Conservation (phyloP, 192 early-diverging fungal genomes). For the Mortierella alpina region DNA sequence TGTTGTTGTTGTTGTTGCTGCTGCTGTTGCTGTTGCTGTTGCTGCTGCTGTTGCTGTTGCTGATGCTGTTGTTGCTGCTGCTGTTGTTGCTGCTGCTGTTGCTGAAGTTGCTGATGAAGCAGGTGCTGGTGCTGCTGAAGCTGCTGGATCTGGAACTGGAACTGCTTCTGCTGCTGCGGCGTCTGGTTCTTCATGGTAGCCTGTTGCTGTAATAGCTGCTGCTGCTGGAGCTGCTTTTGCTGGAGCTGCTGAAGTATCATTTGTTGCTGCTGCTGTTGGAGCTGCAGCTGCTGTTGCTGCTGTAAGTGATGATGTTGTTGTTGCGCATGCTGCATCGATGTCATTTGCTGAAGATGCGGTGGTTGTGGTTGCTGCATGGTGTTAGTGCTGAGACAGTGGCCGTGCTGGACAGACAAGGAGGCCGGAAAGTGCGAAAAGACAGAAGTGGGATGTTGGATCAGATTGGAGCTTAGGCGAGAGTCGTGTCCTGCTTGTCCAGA, state of each 20-base stretch:
- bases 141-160: constrained; percentile 17
- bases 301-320: constrained; percentile 6
- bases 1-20: constrained; percentile 14
- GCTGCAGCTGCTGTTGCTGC: not conserved
- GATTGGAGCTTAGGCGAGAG: too few relatives aligned
- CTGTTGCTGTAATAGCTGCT: constrained; percentile 3
- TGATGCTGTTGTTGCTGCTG: constrained; percentile 20
- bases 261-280: constrained; percentile 1
- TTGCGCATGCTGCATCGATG: not conserved
- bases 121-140: constrained; percentile 26
- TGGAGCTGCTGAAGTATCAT: constrained; percentile 5
- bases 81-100: constrained; percentile 34
- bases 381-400: too few relatives aligned
- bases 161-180: constrained; percentile 20
- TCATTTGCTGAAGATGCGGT: constrained; percentile 3
- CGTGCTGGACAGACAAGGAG: too few relatives aligned
- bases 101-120: constrained; percentile 19
- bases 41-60: constrained; percentile 10
- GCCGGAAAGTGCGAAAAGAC: too few relatives aligned
- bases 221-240: constrained; percentile 13
- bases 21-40: not conserved
- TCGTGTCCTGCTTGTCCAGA: too few relatives aligned
- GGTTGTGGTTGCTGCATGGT: constrained; percentile 1
- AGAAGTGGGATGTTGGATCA: too few relatives aligned
- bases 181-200: constrained; percentile 20